Evolutionary conservation across 768 basidiomycete species (phyloP).

Genomic region (Austroboletus festivus): DNA sequence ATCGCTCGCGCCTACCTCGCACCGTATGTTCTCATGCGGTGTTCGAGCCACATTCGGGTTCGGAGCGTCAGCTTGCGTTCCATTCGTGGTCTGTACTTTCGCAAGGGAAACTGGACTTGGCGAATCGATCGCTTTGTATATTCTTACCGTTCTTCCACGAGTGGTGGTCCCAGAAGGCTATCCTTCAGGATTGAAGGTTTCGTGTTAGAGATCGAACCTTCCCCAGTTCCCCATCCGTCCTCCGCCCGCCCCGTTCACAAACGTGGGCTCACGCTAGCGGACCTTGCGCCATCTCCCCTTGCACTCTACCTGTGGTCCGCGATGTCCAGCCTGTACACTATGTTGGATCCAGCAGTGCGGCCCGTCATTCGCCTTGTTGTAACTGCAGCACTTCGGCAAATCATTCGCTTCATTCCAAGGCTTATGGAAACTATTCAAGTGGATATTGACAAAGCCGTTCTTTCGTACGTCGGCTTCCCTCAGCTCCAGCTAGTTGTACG

Average conservation of each 20-base stretch:
- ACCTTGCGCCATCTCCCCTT: conserved; percentile 35
- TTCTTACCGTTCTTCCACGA: conserved; percentile 50
- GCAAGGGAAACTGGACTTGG: conserved; percentile 50
- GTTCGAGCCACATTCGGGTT: conserved; percentile 61
- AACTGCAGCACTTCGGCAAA: conserved; percentile 51
- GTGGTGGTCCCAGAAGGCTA: conserved; percentile 51
- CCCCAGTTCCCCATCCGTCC: conserved; percentile 13
- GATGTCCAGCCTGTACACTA: conserved; percentile 36
- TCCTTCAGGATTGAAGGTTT: conserved; percentile 62
- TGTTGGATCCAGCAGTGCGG: conserved; percentile 58
- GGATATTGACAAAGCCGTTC: conserved; percentile 53
- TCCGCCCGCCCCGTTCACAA: conserved; percentile 27
- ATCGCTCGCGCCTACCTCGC: conserved; percentile 63
- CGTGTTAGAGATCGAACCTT: conserved; percentile 44
- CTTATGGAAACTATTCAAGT: conserved; percentile 67
- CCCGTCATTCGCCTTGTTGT: conserved; percentile 57
- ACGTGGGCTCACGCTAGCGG: conserved; percentile 43
- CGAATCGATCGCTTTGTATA: conserved; percentile 65
- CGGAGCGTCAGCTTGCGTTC: conserved; percentile 75
- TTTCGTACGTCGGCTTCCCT: conserved; percentile 51
- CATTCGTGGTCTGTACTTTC: conserved; percentile 71
- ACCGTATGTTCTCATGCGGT: conserved; percentile 57
- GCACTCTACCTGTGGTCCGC: conserved; percentile 33
- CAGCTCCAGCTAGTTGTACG: conserved; percentile 51
- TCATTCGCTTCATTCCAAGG: conserved; percentile 64